Percentiles rank a stretch among this genome's conserved stretches.
These are phyloP conservation scores for Antrodiella citrinella DNA, from an alignment of 768 basidiomycete genomes.

Conservation along the genomic window DNA sequence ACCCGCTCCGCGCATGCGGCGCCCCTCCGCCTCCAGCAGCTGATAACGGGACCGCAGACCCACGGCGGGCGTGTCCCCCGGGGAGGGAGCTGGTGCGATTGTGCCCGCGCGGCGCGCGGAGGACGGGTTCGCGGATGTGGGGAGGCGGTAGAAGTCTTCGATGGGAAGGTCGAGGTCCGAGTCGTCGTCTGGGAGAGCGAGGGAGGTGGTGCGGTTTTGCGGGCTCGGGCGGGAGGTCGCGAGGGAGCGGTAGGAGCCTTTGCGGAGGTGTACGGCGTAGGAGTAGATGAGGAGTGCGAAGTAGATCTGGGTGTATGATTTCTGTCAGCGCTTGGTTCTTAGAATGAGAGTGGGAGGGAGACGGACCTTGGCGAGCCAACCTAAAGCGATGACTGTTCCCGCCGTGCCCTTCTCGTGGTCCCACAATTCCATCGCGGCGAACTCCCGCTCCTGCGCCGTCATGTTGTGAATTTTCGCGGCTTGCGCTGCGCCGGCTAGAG, in stretches of 20 bases:
- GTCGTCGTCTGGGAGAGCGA: conserved; percentile 39
- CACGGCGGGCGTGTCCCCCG: not conserved
- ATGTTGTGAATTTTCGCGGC: conserved; percentile 37
- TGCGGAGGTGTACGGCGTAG: conserved; percentile 86
- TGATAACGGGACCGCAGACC: too few species aligned
- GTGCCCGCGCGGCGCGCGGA: conserved; percentile 7
- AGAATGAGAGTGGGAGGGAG: not conserved
- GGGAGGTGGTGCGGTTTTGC: conserved; percentile 5
- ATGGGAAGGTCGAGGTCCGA: conserved; percentile 30
- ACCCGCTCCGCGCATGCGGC: conserved; percentile 11
- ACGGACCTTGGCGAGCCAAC: conserved; percentile 85
- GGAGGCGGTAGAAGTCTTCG: conserved; percentile 62
- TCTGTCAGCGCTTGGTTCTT: not conserved
- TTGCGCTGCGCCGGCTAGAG: conserved; percentile 42
- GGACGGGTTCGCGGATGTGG: conserved; percentile 27
- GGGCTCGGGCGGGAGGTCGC: conserved; percentile 32
- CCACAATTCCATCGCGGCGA: conserved; percentile 81
- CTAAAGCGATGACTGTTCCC: conserved; percentile 62
- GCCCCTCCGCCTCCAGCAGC: not conserved
- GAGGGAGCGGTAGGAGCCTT: conserved; percentile 82
- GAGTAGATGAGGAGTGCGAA: conserved; percentile 89
- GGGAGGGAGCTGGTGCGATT: conserved; percentile 8
- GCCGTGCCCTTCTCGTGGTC: conserved; percentile 82
- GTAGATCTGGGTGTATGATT: conserved; percentile 59
- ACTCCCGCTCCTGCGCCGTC: conserved; percentile 55